These are phyloP conservation scores for Globisporangium alternatum DNA, from an alignment of 352 stramenopile species.

Conservation along the genomic window DNA sequence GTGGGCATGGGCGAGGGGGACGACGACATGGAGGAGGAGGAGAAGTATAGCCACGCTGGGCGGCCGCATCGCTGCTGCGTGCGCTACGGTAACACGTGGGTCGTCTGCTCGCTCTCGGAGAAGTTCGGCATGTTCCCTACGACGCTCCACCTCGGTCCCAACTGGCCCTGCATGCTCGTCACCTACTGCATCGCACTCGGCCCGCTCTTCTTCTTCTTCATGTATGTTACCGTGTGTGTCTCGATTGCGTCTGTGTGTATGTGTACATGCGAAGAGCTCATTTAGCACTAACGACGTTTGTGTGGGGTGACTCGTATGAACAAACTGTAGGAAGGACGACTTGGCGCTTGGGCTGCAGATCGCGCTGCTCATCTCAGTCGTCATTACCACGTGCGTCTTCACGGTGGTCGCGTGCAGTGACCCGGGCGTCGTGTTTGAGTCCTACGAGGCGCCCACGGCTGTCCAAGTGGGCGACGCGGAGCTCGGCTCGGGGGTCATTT, in stretches of 20 bases:
- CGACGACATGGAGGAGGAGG: constrained; percentile 6
- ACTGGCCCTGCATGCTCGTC: constrained; percentile 72
- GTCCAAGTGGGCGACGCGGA: constrained; percentile 26
- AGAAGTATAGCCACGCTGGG: constrained; percentile 13
- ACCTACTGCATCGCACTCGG: constrained; percentile 68
- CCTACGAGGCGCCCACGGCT: constrained; percentile 28
- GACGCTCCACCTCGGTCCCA: constrained; percentile 65
- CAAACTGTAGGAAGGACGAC: constrained; percentile 24
- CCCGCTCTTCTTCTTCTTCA: constrained; percentile 51
- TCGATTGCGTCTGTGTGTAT: constrained; percentile 2
- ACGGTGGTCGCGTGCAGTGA: constrained; percentile 78
- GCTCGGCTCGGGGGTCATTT: constrained; percentile 56
- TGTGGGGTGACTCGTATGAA: no score
- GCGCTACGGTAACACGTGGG: constrained; percentile 53
- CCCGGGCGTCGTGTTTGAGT: constrained; percentile 63
- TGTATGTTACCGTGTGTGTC: constrained; percentile 17
- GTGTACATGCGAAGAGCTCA: neutral
- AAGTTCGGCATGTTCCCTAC: constrained; percentile 56
- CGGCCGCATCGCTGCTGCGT: constrained; percentile 30
- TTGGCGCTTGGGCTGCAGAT: constrained; percentile 42
- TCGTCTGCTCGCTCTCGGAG: constrained; percentile 49
- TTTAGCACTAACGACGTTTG: neutral
- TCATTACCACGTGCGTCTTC: constrained; percentile 63
- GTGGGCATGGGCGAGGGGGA: constrained; percentile 2
- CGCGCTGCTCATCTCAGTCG: constrained; percentile 46